Percentiles rank a stretch among this genome's conserved stretches.
These are phyloP conservation scores for Gyrodon lividus DNA, from an alignment of 768 basidiomycete genomes.

Conservation along the genomic window DNA sequence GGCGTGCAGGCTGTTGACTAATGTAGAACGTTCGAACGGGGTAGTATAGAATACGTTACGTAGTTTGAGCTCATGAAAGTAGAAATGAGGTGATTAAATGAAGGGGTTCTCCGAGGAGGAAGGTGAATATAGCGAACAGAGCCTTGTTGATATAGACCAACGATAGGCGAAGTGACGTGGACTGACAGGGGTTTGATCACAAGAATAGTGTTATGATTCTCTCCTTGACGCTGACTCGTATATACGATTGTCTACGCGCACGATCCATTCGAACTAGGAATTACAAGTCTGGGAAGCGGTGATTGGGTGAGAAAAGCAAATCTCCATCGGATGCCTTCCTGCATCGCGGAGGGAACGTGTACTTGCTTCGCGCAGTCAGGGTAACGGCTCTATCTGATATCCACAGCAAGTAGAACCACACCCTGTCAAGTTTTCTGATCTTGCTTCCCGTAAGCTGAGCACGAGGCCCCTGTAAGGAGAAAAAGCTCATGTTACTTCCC, in stretches of 20 bases:
- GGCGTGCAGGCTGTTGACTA: conserved; percentile 83
- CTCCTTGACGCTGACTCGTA: background rate
- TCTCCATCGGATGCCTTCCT: background rate
- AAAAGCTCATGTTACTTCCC: background rate
- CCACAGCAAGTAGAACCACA: background rate
- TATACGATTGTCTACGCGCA: background rate
- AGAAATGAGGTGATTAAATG: background rate
- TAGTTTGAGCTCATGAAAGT: background rate
- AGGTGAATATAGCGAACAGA: conserved; percentile 4
- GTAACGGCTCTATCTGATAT: background rate
- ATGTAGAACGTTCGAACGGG: background rate
- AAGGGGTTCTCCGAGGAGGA: conserved; percentile 16
- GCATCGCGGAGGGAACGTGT: conserved; percentile 2
- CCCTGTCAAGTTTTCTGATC: background rate
- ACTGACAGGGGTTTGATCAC: too few relatives aligned
- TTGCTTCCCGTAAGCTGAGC: background rate
- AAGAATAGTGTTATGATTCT: background rate
- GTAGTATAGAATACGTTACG: background rate
- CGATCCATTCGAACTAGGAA: background rate
- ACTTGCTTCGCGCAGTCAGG: background rate
- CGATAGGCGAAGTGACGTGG: background rate
- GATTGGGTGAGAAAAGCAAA: background rate
- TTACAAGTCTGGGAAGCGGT: conserved; percentile 5
- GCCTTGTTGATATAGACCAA: conserved; percentile 1
- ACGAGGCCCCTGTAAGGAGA: conserved; percentile 2